Evolutionary conservation across 176 grass and related monocot genomes (phyloP), one percentile per base, ranked within the genome.

Genomic region (Ampelocalamus luodianensis): DNA sequence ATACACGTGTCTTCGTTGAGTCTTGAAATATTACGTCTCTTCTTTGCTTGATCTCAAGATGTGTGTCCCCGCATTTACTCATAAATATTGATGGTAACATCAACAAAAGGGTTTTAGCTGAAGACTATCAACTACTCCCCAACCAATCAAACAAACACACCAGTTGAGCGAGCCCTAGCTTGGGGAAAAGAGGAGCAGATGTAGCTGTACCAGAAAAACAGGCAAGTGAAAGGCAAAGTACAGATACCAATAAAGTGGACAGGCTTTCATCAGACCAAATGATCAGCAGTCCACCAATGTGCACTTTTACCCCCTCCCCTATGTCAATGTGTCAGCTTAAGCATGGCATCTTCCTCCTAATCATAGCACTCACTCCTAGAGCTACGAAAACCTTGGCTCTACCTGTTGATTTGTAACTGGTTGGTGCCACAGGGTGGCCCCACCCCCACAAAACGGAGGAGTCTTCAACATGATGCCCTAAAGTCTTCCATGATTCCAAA

Each of bases 221-320:
- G 80, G 80, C 79, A 73, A 65, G 85, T 69, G 73, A 83, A 85
- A 81, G 90, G 87, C 83, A 76, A 86, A 91, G 90, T 89, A 89
- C 87, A 89, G 74, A 89, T 76, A 85, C 86, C 86, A 71, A 92
- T 86, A 92, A 89, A 92, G 90, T 39, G 79, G 37, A 37, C 62
- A 55, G 49, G 79, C 90, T 92, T 92, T 92, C 87, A 87, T 92
- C 83, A 83, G 90, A 92, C 83, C 90, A 76, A 92, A 92, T 89
- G 79, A 92, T 92, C 83, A 84, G 87, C 62, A 83, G 87, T 83
- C 90, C 90, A 80, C 87, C 74, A 71, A 10, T 69, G 64, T 14
- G 83, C 72, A 8, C 83, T 86, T 89, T 84, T 77, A 82, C 85
- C 64, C 51, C 40, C 16, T 7, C 46, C 38, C 44, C 65, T 67